These are phyloP conservation scores for Apiotrichum akiyoshidainum DNA, from an alignment of 1,284 basidiomycete species.

Conservation along the genomic window DNA sequence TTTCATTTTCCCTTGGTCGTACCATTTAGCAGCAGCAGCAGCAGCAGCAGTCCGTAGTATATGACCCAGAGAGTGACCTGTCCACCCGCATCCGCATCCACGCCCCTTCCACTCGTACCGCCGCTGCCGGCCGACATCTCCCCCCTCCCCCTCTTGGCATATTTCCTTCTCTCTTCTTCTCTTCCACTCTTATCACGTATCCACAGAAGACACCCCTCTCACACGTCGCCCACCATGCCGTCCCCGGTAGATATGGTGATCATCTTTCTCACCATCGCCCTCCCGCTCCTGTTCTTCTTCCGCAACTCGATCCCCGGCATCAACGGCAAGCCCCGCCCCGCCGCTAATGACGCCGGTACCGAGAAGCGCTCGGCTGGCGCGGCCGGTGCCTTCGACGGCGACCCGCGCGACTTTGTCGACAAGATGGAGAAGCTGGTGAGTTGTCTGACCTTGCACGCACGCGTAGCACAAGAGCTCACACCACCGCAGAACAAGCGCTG, in stretches of 20 bases:
- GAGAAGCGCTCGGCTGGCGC: constrained; percentile 4
- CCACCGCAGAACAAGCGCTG: constrained; percentile 77
- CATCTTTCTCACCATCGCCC: constrained; percentile 36
- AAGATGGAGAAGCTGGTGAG: constrained; percentile 36
- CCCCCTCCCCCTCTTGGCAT: background rate
- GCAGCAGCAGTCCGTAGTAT: no score
- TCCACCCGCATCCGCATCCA: no score
- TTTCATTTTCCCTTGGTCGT: no score
- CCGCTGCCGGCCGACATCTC: background rate
- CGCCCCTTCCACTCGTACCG: no score
- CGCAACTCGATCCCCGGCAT: constrained; percentile 47
- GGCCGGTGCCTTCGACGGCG: constrained; percentile 1
- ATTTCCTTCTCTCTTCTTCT: background rate
- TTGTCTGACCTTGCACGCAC: constrained; percentile 19
- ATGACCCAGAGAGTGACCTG: no score
- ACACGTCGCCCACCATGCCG: constrained; percentile 33
- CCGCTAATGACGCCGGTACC: constrained; percentile 8
- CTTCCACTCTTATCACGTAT: background rate
- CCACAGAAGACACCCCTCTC: background rate
- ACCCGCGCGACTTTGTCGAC: constrained; percentile 34
- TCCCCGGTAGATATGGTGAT: constrained; percentile 43
- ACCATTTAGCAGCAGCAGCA: no score
- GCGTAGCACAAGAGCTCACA: no score
- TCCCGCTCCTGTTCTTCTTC: constrained; percentile 46
- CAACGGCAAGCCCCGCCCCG: constrained; percentile 26